Evolutionary conservation across 2,329 filamentous ascomycete genomes (phyloP), one percentile per base, ranked within the genome.

Genomic region (Lachnellula willkommii): DNA sequence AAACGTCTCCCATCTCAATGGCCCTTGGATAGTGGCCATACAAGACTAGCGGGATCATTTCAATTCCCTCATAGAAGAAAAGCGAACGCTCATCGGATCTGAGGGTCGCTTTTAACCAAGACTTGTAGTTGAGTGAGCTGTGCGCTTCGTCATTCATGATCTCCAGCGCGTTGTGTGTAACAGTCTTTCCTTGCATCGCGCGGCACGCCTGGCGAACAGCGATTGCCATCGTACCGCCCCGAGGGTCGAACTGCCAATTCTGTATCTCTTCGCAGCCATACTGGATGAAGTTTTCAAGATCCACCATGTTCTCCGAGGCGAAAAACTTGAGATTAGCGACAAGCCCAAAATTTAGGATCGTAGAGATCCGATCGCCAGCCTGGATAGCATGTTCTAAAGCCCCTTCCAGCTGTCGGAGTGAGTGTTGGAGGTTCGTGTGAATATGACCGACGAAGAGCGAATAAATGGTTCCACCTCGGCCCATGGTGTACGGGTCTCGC

Each of bases 151-250:
- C 88, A 42, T 77, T 81, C 74, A 92, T 79, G 11, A 91, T 76
- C 17, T 79, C 74, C 0, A 75, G 66, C 4, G 69, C 51, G 20
- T 62, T 56, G 9, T 79, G 73, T 11, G 73, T 70, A 2, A 72
- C 71, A 0, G 89, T 92, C 69, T 90, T 92, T 53, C 89, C 89
- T 68, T 90, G 87, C 20, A 92, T 72, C 22, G 89, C 86, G 49
- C 87, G 81, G 50, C 79, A 81, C 24, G 81, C 78, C 67, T 92
- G 88, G 50, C 85, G 75, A 3, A 86, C 76, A 2, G 81, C 79
- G 57, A 88, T 81, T 6, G 92, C 73, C 51, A 90, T 75, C 0
- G 83, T 83, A 2, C 89, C 89, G 15, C 89, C 89, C 56, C 87
- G 79, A 1, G 86, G 79, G 64, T 91, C 88, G 46, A 79, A 75